Conservation (phyloP, 2,329 filamentous ascomycete genomes). For the Xylaria sp. region DNA sequence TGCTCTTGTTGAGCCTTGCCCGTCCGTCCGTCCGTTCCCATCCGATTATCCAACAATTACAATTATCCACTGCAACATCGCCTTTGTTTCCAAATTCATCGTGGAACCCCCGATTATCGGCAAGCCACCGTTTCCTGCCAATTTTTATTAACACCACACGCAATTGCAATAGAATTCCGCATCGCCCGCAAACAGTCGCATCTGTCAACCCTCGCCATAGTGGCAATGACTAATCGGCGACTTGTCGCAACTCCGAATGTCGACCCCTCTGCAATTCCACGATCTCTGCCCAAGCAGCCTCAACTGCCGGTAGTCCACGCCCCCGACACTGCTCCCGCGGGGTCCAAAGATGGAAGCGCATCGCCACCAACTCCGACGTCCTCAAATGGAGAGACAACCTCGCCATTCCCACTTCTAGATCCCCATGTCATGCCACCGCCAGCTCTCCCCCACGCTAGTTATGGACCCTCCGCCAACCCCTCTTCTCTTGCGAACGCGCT, state of each 20-base stretch:
- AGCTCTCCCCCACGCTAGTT: conserved; percentile 44
- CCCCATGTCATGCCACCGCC: conserved; percentile 42
- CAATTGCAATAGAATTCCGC: conserved; percentile 43
- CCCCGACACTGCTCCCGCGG: conserved; percentile 30
- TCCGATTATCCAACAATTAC: conserved; percentile 6
- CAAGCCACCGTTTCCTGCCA: conserved; percentile 24
- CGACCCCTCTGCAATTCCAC: conserved; percentile 39
- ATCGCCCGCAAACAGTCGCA: conserved; percentile 45
- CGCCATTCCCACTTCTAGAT: conserved; percentile 36
- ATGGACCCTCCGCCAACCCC: conserved; percentile 47
- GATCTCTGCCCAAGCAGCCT: conserved; percentile 42
- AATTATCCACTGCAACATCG: conserved; percentile 6
- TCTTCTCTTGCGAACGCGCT: conserved; percentile 56
- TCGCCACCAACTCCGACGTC: conserved; percentile 43
- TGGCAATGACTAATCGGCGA: conserved; percentile 50
- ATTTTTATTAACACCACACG: conserved; percentile 34
- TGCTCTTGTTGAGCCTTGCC: not conserved
- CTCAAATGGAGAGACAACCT: conserved; percentile 38
- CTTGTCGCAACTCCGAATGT: conserved; percentile 39
- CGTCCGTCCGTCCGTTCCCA: not conserved
- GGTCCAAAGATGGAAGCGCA: conserved; percentile 35
- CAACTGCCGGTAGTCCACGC: conserved; percentile 30
- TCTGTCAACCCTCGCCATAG: conserved; percentile 47
- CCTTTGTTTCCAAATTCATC: conserved; percentile 9
- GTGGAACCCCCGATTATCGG: conserved; percentile 38